Evolutionary conservation across 192 early-diverging fungal genomes (phyloP).

Genomic region (Backusella psychrophila): DNA sequence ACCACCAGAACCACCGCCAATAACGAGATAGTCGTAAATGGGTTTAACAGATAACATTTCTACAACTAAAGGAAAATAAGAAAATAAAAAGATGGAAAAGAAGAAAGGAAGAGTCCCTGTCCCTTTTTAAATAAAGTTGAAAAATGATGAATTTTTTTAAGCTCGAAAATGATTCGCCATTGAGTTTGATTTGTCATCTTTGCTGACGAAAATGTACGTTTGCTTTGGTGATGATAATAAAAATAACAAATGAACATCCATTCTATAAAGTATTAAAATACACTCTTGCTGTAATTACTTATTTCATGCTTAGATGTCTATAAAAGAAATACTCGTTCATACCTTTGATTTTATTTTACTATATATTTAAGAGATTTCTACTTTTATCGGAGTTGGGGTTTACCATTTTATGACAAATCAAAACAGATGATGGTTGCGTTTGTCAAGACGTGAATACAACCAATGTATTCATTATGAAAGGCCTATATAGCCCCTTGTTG

Average conservation of each 20-base stretch:
- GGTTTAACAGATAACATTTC: conserved; percentile 12
- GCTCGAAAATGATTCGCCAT: not conserved
- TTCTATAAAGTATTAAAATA: not conserved
- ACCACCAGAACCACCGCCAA: conserved; percentile 92
- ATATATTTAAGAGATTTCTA: not conserved
- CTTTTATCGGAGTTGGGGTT: not conserved
- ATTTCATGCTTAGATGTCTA: not conserved
- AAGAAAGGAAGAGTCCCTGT: not conserved
- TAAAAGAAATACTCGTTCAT: not conserved
- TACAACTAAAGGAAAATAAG: not conserved
- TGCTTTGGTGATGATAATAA: not conserved
- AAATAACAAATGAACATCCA: not conserved
- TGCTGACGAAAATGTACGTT: not conserved
- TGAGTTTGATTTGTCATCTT: conserved; percentile 4
- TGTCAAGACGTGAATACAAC: too few relatives aligned
- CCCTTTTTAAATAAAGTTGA: not conserved
- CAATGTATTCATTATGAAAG: too few relatives aligned
- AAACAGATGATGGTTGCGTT: not conserved
- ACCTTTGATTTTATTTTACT: not conserved
- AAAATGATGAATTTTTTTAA: conserved; percentile 6
- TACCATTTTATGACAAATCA: not conserved
- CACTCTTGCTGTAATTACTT: not conserved
- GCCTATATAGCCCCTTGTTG: not conserved
- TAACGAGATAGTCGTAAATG: conserved; percentile 90
- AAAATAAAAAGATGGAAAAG: not conserved